Base-by-base conservation (phyloP, 2,329 filamentous ascomycete genomes). In the Colletotrichum magnum region DNA sequence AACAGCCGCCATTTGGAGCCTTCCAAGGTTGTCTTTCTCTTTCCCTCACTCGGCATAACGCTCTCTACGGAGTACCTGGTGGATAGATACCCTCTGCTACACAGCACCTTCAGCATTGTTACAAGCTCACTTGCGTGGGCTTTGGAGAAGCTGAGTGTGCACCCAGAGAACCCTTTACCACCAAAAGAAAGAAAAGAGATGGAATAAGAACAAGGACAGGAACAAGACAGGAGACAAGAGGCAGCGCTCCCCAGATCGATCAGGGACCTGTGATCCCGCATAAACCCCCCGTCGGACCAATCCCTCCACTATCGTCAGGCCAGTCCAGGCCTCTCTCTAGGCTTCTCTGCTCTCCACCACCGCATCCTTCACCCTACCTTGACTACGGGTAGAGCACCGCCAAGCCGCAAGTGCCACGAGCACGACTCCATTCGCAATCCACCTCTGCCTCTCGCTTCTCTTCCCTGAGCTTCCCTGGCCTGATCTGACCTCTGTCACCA, bases 341-440 rank as follows among this genome's bases (percentile, higher is more conserved):
- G 50, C 50, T 24, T 43, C 47, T 48, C 28, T 12, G 41, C 57
- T 54, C 53, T 53, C 21, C 61, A 45, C 21, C 61, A 39, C 61
- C 26, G 36, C 62, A 64, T 61, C 54, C 41, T 64, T 28, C 48
- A 48, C 7, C 32, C 32, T 36, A 6, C 9, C 9, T 36, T 10
- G 10, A 10, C 7, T 36, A 36, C 32, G 32, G 32, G 9, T 36
- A 36, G 7, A 36, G 32, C 32, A 36, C 54, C 60, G 54, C 65
- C 61, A 65, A 64, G 54, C 48, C 43, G 26, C 56, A 47, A 64
- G 52, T 64, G 65, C 64, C 51, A 67, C 51, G 57, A 26, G 52
- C 39, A 64, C 65, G 48, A 65, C 60, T 54, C 66, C 66, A 69
- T 69, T 65, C 66, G 61, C 61, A 69, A 56, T 51, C 66, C 61